phyloP scores from a whole-genome alignment of 768 basidiomycete species.

The Tylopilus rubrobrunneus region DNA sequence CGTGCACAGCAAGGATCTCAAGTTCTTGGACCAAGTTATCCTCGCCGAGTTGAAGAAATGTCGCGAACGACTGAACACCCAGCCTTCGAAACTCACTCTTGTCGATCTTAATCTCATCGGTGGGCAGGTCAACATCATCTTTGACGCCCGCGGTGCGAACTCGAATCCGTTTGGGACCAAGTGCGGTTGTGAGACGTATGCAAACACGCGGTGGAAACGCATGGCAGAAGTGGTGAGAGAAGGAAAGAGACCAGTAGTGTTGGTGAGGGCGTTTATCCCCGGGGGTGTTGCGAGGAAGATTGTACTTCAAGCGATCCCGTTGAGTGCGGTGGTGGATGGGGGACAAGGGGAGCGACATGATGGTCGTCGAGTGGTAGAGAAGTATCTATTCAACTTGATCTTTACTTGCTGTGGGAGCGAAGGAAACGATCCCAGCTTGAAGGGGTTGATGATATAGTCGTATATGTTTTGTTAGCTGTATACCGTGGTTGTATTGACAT shows the following conservation, averaged over 20 bases:
- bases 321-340: constrained; percentile 12
- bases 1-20: constrained; percentile 24
- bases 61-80: constrained; percentile 3
- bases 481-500: too few species aligned
- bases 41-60: constrained; percentile 25
- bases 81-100: constrained; percentile 19
- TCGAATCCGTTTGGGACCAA: constrained; percentile 24
- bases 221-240: constrained; percentile 16
- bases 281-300: constrained; percentile 27
- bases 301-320: constrained; percentile 24
- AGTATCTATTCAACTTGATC: constrained; percentile 20
- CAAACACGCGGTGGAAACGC: constrained; percentile 23
- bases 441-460: too few species aligned
- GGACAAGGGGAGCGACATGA: constrained; percentile 1
- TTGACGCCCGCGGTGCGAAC: constrained; percentile 19
- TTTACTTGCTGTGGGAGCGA: constrained; percentile 22
- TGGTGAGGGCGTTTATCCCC: constrained; percentile 27
- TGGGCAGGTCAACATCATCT: constrained; percentile 6
- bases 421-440: not conserved
- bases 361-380: constrained; percentile 1
- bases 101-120: constrained; percentile 25
- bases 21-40: constrained; percentile 26
- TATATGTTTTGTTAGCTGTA: too few species aligned
- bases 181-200: constrained; percentile 23
- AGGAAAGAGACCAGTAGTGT: constrained; percentile 11